Evolutionary conservation across 352 stramenopile genomes (phyloP), one percentile per base, ranked within the genome.

Genomic region (Salisapilia sapeloensis): DNA sequence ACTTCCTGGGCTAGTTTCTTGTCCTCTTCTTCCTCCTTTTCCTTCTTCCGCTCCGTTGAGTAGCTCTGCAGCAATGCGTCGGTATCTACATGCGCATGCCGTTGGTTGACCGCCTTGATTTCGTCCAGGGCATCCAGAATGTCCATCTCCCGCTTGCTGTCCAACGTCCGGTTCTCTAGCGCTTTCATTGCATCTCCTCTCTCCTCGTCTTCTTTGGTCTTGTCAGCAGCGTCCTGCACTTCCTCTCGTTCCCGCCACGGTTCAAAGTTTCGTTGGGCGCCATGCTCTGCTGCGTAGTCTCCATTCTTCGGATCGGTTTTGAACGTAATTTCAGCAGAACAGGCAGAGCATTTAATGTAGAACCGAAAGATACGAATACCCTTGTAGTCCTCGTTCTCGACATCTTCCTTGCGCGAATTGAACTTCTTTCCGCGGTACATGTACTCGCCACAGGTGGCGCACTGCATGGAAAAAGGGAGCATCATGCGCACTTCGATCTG

Each of bases 351-450:
- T 46, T 98, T 98, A 58, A 98, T 97, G 50, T 97, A 97, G 61
- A 98, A 98, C 32, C 93, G 82, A 60, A 83, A 97, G 40, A 94
- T 92, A 44, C 92, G 86, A 50, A 98, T 96, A 29, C 91, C 84
- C 42, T 93, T 66, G 72, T 99, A 99, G 38, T 89, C 78, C 35
- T 97, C 82, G 31, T 92, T 94, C 37, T 93, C 56, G 23, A 98
- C 86, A 21, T 93, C 70, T 50, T 99, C 95, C 53, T 99, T 99
- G 42, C 93, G 83, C 35, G 77, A 96, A 54, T 99, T 99, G 58
- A 99, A 99, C 63, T 99, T 99, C 42, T 97, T 97, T 35, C 95
- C 94, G 15, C 87, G 83, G 60, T 98, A 98, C 78, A 99, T 96
- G 60, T 98, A 99, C 45, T 97, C 92, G 33, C 87, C 89, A 43